Base-by-base conservation (phyloP, 148 eudicot species). In the Limonium bicolor region DNA sequence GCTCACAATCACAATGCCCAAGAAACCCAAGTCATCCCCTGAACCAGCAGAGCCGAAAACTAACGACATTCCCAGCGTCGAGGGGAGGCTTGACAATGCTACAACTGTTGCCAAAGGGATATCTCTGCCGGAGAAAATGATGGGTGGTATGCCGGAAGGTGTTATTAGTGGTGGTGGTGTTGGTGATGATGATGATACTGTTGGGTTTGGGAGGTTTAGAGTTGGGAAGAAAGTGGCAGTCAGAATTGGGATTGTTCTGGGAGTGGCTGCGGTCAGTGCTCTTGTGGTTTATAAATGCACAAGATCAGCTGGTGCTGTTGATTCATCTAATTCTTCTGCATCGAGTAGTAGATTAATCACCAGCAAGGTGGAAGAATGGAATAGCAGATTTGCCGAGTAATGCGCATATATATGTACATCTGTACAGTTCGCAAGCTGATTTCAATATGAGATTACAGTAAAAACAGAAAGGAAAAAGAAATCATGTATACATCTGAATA, bases 1-100 rank as follows among this genome's bases (percentile, higher is more conserved):
- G 25, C 86, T 85, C 41, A 45, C 55, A n/a, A 59, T 85, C 36
- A 36, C 41, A n/a, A 58, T 85, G 72, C 90, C 90, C 55, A 59
- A 43, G 60, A 55, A 31, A 44, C 6, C 29, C n/a, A n/a, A n/a
- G 26, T 4, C 21, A 15, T 20, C 34, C 7, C 27, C 51, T 23
- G 41, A 39, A 19, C 38, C 25, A 6, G 7, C 27, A 12, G n/a
- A n/a, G n/a, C n/a, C n/a, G n/a, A 36, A 6, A 45, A 30, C 37
- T 50, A 38, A 50, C 26, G 18, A 36, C 16, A 12, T 7, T 36
- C n/a, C n/a, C n/a, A n/a, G n/a, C n/a, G n/a, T n/a, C n/a, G n/a
- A n/a, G n/a, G n/a, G n/a, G n/a, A n/a, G n/a, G n/a, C n/a, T n/a
- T n/a, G n/a, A n/a, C n/a, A 50, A 37, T 13, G 30, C 19, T 15